Evolutionary conservation across 2,329 filamentous ascomycete genomes (phyloP).

Genomic region (Aspergillus jensenii): DNA sequence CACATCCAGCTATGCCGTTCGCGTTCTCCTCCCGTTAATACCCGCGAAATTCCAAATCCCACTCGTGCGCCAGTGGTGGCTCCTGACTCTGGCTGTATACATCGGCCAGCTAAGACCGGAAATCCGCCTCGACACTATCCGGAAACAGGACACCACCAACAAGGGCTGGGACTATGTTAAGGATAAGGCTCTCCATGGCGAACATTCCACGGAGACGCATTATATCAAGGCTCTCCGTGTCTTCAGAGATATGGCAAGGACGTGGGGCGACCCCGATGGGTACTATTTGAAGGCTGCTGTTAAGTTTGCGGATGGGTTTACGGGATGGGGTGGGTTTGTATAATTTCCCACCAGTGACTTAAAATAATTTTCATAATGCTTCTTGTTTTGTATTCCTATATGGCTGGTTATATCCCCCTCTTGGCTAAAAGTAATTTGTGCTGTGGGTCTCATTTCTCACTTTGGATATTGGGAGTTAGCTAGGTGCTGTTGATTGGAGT

Average conservation of each 20-base stretch:
- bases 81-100: conserved; percentile 76
- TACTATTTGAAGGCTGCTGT: conserved; percentile 53
- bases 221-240: conserved; percentile 81
- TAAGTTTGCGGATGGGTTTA: conserved; percentile 50
- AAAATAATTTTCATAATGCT: not conserved
- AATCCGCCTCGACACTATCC: conserved; percentile 66
- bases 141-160: conserved; percentile 58
- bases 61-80: conserved; percentile 85
- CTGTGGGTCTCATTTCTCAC: too few species aligned
- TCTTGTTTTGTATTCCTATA: not conserved
- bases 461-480: not conserved
- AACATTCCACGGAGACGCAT: conserved; percentile 71
- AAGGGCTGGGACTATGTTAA: conserved; percentile 77
- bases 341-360: conserved; percentile 3
- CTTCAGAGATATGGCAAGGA: conserved; percentile 30
- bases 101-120: conserved; percentile 71
- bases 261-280: conserved; percentile 46
- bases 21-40: conserved; percentile 78
- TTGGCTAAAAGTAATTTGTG: not conserved
- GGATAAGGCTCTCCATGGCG: conserved; percentile 66
- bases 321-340: conserved; percentile 65
- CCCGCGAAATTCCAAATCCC: conserved; percentile 70
- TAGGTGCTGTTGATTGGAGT: too few species aligned
- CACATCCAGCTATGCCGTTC: conserved; percentile 81
- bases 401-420: not conserved